These are phyloP conservation scores for Vitis cinerea DNA, from an alignment of 164 flowering plant genomes.

Conservation along the genomic window DNA sequence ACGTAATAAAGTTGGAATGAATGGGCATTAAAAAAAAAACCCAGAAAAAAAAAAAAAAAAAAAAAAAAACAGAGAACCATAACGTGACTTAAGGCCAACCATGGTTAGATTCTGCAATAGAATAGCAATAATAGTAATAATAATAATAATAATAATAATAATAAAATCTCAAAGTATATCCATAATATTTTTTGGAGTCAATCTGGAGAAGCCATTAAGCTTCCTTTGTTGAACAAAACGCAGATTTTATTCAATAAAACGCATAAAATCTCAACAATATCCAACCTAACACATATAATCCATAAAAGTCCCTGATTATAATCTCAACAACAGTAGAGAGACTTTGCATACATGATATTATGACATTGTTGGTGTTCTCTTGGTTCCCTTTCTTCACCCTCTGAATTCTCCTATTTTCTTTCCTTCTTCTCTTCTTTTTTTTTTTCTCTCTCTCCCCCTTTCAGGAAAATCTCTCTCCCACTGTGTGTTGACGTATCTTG, in stretches of 20 bases:
- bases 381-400: too few species aligned
- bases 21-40: not conserved
- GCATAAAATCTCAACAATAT: conserved; percentile 17
- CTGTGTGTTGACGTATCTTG: too few species aligned
- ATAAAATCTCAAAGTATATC: too few species aligned
- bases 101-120: conserved; percentile 9
- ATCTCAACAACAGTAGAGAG: too few species aligned
- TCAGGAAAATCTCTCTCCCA: conserved; percentile 1
- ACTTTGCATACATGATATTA: too few species aligned
- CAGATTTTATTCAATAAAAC: not conserved
- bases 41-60: not conserved
- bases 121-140: too few species aligned
- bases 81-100: conserved; percentile 21
- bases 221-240: conserved; percentile 30
- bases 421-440: too few species aligned
- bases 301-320: too few species aligned
- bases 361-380: too few species aligned
- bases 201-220: not conserved
- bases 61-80: not conserved
- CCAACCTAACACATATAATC: conserved; percentile 21
- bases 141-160: too few species aligned
- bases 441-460: not conserved
- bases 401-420: too few species aligned
- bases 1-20: not conserved
- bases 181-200: conserved; percentile 15